Evolutionary conservation across 2,329 filamentous ascomycete species (phyloP), one percentile per base, ranked within the genome.

Genomic region (Pyricularia sp.): DNA sequence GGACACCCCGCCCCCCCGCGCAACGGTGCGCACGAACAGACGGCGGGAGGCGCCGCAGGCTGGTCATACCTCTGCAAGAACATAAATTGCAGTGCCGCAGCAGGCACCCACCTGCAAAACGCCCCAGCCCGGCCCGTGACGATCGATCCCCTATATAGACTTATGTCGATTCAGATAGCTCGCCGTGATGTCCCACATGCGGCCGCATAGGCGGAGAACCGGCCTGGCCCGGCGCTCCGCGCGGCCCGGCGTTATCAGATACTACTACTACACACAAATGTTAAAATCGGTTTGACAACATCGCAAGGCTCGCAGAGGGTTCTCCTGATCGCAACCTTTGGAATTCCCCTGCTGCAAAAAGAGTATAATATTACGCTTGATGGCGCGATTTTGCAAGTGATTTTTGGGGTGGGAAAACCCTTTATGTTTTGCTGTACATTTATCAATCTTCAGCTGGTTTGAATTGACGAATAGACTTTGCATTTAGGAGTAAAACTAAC

Each of bases 101-200:
- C 58, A 61, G 58, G 58, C 58, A 61, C 58, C 58, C 58, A 61
- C 2, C 26, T n/a, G n/a, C 17, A 61, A 14, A 61, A 11, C 58
- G 58, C 58, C 58, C 58, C n/a, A n/a, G 58, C 58, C 58, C 58
- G 26, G n/a, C 58, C 58, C 58, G 58, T 23, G 58, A 3, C 58
- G 58, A 28, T 61, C 58, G 58, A 61, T 61, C 58, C 58, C n/a
- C 58, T 61, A 61, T 23, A 61, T 61, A 61, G 58, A 61, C 58
- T 61, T 28, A 28, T 61, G 58, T 61, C 25, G 58, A 23, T n/a
- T 61, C 11, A 28, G 58, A 61, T 61, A 61, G 58, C 58, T 2
- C 58, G 58, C 58, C 58, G 58, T 42, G 36, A 42, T 42, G 36
- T 12, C 17, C 36, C 36, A 42, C 36, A 12, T 42, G 36, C 36